Conservation (phyloP, 176 grass and related monocot species). For the Bromus sterilis region DNA sequence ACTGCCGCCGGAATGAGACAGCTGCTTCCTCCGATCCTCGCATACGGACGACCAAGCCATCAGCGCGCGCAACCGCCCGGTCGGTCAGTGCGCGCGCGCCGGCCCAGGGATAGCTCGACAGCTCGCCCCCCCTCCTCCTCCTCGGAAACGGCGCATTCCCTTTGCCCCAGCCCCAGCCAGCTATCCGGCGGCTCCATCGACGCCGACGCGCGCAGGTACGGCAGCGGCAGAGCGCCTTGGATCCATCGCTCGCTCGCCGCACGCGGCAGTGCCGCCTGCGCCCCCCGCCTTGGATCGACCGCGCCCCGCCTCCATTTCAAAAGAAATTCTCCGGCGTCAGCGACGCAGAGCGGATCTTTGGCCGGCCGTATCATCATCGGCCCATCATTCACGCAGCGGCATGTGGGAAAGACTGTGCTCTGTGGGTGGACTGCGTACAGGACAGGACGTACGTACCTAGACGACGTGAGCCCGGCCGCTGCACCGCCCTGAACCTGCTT, state of each 20-base stretch:
- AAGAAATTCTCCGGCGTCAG: constrained; percentile 11
- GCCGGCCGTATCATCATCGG: constrained; percentile 10
- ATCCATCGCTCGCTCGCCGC: constrained; percentile 4
- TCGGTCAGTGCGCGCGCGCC: neutral
- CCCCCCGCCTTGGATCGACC: no score
- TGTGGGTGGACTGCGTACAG: no score
- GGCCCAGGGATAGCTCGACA: constrained; percentile 8
- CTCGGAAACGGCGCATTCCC: constrained; percentile 39
- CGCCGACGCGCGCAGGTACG: constrained; percentile 9
- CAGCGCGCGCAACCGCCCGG: neutral
- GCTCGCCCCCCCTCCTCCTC: constrained; percentile 12
- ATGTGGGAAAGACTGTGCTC: constrained; percentile 11
- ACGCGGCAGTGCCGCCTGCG: no score
- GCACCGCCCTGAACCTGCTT: neutral
- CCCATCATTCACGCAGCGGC: constrained; percentile 2
- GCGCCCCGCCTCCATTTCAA: constrained; percentile 18
- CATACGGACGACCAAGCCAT: neutral
- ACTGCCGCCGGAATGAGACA: neutral
- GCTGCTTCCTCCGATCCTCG: neutral
- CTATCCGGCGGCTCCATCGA: neutral
- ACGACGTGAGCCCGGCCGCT: neutral
- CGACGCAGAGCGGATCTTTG: neutral
- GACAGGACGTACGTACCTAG: neutral
- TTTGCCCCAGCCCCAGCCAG: constrained; percentile 42
- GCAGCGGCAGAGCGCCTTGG: constrained; percentile 24